Base-by-base conservation (phyloP, 805 yeast genomes). In the Peterozyma xylosa region DNA sequence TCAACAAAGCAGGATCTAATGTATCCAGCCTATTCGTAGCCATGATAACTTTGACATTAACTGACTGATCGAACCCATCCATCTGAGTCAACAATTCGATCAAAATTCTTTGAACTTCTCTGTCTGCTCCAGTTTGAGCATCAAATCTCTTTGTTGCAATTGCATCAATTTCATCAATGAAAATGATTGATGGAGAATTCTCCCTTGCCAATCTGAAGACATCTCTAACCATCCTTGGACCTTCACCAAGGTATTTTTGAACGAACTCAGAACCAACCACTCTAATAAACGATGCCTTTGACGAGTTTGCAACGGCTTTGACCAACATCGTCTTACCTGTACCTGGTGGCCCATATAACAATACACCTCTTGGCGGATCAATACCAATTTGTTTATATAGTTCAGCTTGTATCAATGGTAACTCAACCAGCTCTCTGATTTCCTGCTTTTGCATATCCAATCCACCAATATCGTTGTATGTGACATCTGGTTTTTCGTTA, bases 11-110 rank as follows among this genome's bases (percentile, higher is more conserved):
- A 4, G 99, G 99, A 67, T 93, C 99, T 54, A 93, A 77, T 2
- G 99, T 93, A 62, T 93, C 99, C n/a, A 96, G 96, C 70, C 99
- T 85, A 68, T 93, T 93, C 11, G 99, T 93, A 36, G 99, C 99
- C 99, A 93, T 93, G 51, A 93, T 93, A 33, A 93, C 97, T 70
- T 93, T 93, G 42, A 93, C 99, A 50, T 89, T 90, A 6, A 96
- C 80, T 1, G 85, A 71, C 70, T 93, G 99, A 61, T 93, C 99
- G 56, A 93, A 93, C 41, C 99, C 99, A 67, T 93, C 99, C 99
- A 91, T 90, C 67, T 93, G 98, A 61, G 91, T 91, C 56, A 91
- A 76, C 59, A 91, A 72, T 67, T 91, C 99, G 98, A 91, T 90
- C 60, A 91, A 73, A 3, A 98, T 91, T 70, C 99, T 84, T 70